Evolutionary conservation across 2,329 filamentous ascomycete species (phyloP), one percentile per base, ranked within the genome.

Genomic region (Cordyceps cateniannulata): DNA sequence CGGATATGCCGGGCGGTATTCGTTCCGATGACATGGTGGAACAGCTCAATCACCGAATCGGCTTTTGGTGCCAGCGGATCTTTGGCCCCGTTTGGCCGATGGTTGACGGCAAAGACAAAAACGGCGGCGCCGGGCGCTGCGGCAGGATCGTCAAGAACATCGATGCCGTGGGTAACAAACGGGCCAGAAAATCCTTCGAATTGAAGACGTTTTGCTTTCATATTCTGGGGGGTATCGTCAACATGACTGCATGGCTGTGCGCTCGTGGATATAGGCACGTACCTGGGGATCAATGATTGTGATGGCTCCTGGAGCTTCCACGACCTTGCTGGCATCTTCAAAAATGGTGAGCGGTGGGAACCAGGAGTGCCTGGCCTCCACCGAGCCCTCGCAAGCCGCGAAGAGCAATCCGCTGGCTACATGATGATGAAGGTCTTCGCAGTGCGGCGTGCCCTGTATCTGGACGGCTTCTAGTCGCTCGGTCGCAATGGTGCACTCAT

Each of bases 91-190:
- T 85, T 80, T 0, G 83, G 79, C 1, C 81, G 65, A 60, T 87
- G 85, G 64, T 87, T 87, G 54, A 87, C 69, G 0, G 81, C 84
- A 59, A 83, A 83, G 50, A 87, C 81, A 64, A 84, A 87, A 6
- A 87, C 79, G 0, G 80, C 71, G 1, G 73, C 67, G 10, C 68
- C 68, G 3, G 62, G 63, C 2, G 70, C 40, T 51, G 59, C 66
- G 2, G 76, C 66, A 0, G 76, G 77, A 63, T 85, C 82, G 3
- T 74, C 68, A n/a, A 84, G 75, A 7, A 87, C 74, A 62, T 85
- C 83, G 63, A 87, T 83, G 1, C 85, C 85, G 63, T 87, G 85
- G 0, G 84, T 84, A 6, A 81, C 66, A 54, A 86, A 85, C 0
- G 82, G 75, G 0, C 76, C 76, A 1, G 77, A 62, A 63, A 86